phyloP scores from a whole-genome alignment of 140 eudicot species.

The Oenanthe javanica region DNA sequence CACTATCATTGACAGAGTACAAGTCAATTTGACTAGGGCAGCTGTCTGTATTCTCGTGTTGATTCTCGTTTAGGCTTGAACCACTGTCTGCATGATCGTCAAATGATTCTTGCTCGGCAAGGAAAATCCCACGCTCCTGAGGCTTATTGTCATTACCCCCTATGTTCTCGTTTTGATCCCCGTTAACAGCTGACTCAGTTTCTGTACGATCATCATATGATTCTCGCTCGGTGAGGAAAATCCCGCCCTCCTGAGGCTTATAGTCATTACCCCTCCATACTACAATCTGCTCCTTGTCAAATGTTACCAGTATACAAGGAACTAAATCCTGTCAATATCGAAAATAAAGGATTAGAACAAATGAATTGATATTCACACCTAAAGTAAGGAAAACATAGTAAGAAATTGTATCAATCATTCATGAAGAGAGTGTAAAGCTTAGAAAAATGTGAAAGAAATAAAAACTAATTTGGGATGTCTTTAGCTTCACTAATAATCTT shows the following conservation, averaged over 20 bases:
- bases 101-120: conserved; percentile 38
- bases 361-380: not conserved
- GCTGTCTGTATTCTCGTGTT: conserved; percentile 18
- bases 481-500: not conserved
- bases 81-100: conserved; percentile 26
- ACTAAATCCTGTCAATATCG: conserved; percentile 59
- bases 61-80: not conserved
- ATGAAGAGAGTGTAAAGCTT: not conserved
- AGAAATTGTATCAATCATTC: not conserved
- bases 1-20: conserved; percentile 23
- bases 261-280: conserved; percentile 84
- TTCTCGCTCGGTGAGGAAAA: conserved; percentile 51
- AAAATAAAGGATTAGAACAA: not conserved
- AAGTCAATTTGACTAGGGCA: conserved; percentile 11
- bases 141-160: conserved; percentile 60
- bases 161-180: conserved; percentile 7
- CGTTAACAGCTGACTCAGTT: conserved; percentile 15
- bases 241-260: conserved; percentile 57
- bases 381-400: not conserved
- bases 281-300: conserved; percentile 84
- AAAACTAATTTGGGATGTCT: not conserved
- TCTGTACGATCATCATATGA: conserved; percentile 31
- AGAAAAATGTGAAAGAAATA: not conserved
- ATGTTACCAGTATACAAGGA: conserved; percentile 79
- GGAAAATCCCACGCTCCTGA: conserved; percentile 46